Evolutionary conservation across 495 filamentous ascomycete species (phyloP), one percentile per base, ranked within the genome.

Genomic region (Stereocaulon alpinum): DNA sequence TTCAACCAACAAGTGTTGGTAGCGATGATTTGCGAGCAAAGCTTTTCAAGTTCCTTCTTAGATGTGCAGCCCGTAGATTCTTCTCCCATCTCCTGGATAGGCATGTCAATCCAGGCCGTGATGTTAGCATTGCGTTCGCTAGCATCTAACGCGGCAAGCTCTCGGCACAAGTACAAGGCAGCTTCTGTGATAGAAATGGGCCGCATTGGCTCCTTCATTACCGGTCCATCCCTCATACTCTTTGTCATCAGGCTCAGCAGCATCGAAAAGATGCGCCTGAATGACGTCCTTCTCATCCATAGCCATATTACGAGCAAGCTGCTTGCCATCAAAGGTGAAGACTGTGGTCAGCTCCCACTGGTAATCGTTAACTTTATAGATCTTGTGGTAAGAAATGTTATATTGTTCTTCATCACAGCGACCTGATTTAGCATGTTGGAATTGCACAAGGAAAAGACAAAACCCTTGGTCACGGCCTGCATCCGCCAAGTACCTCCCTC

Each of bases 221-320:
- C 74, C 73, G 11, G 68, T 73, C 47, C 61, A 77, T 9, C 67
- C 69, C 48, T 63, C 65, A 49, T 69, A 73, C 15, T 72, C 69
- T 60, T 73, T 69, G 24, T 71, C 62, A 58, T 76, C 68, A 0
- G 70, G 69, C 18, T 66, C 57, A 27, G 9, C n/a, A 40, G 71
- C 62, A 11, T 43, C 17, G 18, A 51, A 15, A 65, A 57, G 58
- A 72, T 45, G 18, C 12, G 47, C 20, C 32, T 61, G 48, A 3
- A 60, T 27, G 10, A 63, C 24, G 5, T 62, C 59, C 11, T 58
- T 30, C 37, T 40, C 55, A 14, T 58, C 32, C 14, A 58, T 7
- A 24, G 3, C 29, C 11, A 59, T 32, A 17, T 58, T 42, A 15
- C 18, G 20, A 10, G 48, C 59, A 6, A 61, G 14, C 6, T n/a